Conservation (phyloP, 345 rosid species). For the Cardamine resedifolia region DNA sequence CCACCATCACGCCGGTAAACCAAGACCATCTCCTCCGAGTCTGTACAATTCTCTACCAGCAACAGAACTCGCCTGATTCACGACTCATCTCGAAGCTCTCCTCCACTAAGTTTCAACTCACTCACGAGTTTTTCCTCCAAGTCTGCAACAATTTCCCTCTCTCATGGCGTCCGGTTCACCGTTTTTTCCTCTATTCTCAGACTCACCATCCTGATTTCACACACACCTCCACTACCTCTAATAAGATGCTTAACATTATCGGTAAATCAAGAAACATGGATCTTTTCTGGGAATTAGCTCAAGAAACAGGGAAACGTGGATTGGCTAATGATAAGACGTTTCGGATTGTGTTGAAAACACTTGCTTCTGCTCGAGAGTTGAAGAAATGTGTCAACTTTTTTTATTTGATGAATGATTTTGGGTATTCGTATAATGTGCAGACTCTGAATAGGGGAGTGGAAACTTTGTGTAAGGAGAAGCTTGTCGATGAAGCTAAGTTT, state of each 20-base stretch:
- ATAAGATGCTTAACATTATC: constrained; percentile 62
- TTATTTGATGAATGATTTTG: constrained; percentile 64
- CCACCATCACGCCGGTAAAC: constrained; percentile 42
- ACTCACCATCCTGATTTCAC: constrained; percentile 39
- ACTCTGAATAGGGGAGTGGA: constrained; percentile 58
- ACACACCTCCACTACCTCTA: constrained; percentile 57
- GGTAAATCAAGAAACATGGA: constrained; percentile 71
- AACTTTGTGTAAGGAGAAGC: constrained; percentile 51
- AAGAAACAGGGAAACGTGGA: constrained; percentile 47
- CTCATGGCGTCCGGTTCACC: constrained; percentile 85
- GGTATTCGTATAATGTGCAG: constrained; percentile 49
- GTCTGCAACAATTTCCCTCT: constrained; percentile 78
- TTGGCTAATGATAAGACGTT: constrained; percentile 74
- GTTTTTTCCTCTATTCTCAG: constrained; percentile 63
- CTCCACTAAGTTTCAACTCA: constrained; percentile 42
- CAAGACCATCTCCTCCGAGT: constrained; percentile 60
- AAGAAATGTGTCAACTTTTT: constrained; percentile 66
- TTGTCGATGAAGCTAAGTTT: constrained; percentile 66
- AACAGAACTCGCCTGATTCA: constrained; percentile 61
- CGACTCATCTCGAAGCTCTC: constrained; percentile 65
- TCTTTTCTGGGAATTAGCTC: constrained; percentile 64
- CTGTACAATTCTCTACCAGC: constrained; percentile 82
- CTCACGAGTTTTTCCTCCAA: constrained; percentile 80
- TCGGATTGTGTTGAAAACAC: constrained; percentile 52
- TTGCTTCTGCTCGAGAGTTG: constrained; percentile 69